Evolutionary conservation across 2,329 filamentous ascomycete genomes (phyloP).

Genomic region (Leptographium flavum): DNA sequence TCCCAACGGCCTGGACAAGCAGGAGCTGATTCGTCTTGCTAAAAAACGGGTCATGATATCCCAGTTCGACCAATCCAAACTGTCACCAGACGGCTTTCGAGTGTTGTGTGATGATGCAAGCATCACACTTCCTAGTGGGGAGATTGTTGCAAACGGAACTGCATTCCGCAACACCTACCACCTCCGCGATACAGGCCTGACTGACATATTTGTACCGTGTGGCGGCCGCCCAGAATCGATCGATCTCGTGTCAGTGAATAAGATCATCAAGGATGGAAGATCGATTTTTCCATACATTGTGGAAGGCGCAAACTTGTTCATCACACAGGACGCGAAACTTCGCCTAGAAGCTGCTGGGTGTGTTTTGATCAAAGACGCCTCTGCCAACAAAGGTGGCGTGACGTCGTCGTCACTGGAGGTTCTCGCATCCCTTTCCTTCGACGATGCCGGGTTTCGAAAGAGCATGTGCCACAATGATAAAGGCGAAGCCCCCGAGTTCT

Average conservation of each 20-base stretch:
- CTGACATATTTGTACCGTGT: conserved; percentile 88
- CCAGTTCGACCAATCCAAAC: conserved; percentile 70
- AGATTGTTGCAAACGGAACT: conserved; percentile 80
- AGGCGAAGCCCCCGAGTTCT: conserved; percentile 75
- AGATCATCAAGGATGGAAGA: conserved; percentile 84
- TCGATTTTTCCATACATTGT: conserved; percentile 84
- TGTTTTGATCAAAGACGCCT: conserved; percentile 93
- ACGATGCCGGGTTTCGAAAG: conserved; percentile 73
- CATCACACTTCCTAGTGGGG: conserved; percentile 73
- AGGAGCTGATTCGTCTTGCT: conserved; percentile 72
- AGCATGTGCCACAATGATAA: conserved; percentile 77
- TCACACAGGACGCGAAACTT: conserved; percentile 95
- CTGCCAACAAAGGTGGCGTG: conserved; percentile 96
- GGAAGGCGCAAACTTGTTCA: conserved; percentile 90
- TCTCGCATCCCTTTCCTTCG: conserved; percentile 83
- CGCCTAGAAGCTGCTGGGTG: conserved; percentile 91
- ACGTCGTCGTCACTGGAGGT: conserved; percentile 96
- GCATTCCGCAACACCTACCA: conserved; percentile 97
- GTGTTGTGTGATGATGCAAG: conserved; percentile 86
- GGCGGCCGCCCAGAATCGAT: conserved; percentile 95
- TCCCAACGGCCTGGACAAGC: conserved; percentile 72
- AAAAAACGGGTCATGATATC: conserved; percentile 80
- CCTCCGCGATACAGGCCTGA: conserved; percentile 60
- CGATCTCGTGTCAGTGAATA: conserved; percentile 73
- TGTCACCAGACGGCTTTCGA: conserved; percentile 79